These are phyloP conservation scores for Glycine tomentella DNA, from an alignment of 306 rosid genomes.

Conservation along the genomic window DNA sequence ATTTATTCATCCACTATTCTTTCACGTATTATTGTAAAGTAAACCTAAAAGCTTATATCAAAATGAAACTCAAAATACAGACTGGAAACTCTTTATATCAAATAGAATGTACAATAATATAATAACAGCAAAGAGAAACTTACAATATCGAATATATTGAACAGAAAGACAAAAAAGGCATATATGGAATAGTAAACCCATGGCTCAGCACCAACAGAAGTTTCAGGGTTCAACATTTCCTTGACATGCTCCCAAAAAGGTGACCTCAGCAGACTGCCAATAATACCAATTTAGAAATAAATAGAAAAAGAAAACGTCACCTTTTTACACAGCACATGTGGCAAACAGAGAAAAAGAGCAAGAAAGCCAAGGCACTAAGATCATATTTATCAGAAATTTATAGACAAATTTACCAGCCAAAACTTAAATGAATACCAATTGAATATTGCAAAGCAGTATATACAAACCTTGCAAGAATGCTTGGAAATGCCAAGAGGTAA, in stretches of 20 bases:
- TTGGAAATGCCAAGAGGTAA: constrained; percentile 94
- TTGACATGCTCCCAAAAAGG: constrained; percentile 87
- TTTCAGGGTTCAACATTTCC: constrained; percentile 92
- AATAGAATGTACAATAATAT: neutral
- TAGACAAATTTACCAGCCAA: constrained; percentile 6
- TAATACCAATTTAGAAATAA: constrained; percentile 40
- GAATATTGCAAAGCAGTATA: constrained; percentile 19
- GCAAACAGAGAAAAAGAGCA: neutral
- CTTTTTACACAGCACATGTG: neutral
- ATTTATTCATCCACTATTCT: constrained; percentile 7
- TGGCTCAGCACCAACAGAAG: constrained; percentile 87
- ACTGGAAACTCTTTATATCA: constrained; percentile 21
- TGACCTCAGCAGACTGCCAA: constrained; percentile 83
- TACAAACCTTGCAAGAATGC: constrained; percentile 81
- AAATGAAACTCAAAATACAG: constrained; percentile 29
- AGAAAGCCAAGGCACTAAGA: constrained; percentile 19
- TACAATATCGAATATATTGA: constrained; percentile 97
- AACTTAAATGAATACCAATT: constrained; percentile 20
- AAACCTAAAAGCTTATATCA: constrained; percentile 35
- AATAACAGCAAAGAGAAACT: constrained; percentile 54
- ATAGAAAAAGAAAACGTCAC: neutral
- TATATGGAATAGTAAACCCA: constrained; percentile 94
- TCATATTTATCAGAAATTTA: constrained; percentile 22
- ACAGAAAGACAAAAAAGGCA: constrained; percentile 90
- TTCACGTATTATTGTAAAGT: neutral